Conservation (phyloP, 345 rosid genomes). For the Alliaria petiolata region DNA sequence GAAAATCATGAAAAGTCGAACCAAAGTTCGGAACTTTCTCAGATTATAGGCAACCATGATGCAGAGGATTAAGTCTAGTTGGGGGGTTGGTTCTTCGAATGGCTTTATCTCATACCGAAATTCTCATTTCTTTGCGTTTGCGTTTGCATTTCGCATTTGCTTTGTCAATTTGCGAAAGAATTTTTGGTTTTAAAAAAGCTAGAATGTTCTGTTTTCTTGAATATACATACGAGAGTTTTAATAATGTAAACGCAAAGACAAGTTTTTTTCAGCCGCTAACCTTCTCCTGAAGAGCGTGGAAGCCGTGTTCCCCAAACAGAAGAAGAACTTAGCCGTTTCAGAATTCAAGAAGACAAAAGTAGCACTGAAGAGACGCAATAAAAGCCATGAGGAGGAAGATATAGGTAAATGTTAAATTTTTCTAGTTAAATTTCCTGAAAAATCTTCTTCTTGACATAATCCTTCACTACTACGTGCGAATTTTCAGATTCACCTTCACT, state of each 20-base stretch:
- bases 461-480: background rate
- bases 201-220: background rate
- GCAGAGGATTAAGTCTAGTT: background rate
- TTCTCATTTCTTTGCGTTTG: background rate
- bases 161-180: background rate
- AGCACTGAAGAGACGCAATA: conserved; percentile 56
- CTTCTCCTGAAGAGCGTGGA: conserved; percentile 64
- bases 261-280: conserved; percentile 51
- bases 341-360: conserved; percentile 81
- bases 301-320: conserved; percentile 76
- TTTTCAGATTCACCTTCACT: conserved; percentile 52
- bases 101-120: background rate
- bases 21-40: background rate
- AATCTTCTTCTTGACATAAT: background rate
- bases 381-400: conserved; percentile 39
- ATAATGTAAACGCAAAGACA: background rate
- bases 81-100: background rate
- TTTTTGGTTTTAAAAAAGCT: background rate
- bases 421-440: background rate
- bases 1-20: background rate
- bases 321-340: conserved; percentile 55
- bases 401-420: conserved; percentile 35
- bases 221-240: background rate
- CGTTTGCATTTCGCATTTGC: background rate
- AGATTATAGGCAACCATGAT: background rate